These are phyloP conservation scores for Pichia kluyveri DNA, from an alignment of 805 yeast species.

Conservation along the genomic window DNA sequence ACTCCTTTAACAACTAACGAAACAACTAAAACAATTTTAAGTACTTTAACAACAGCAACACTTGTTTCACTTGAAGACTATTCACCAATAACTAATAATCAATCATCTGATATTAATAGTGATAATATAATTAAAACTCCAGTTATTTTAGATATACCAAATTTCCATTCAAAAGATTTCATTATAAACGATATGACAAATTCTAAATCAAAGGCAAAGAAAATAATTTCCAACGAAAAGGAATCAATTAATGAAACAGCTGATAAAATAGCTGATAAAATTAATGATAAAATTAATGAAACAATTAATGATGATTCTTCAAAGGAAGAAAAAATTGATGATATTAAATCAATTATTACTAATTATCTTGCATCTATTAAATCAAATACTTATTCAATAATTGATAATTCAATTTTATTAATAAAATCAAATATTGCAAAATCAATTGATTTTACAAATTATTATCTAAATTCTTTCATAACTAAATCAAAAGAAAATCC, in stretches of 20 bases:
- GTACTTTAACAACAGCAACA: background rate
- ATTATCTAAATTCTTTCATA: background rate
- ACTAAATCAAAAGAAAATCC: constrained; percentile 3
- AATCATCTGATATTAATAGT: background rate
- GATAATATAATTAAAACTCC: background rate
- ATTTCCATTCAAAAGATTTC: background rate
- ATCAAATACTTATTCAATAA: background rate
- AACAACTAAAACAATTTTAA: constrained; percentile 2
- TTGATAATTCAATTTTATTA: background rate
- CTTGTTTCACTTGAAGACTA: background rate
- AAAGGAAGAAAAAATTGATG: background rate
- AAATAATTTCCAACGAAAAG: too few species aligned
- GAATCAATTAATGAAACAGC: too few species aligned
- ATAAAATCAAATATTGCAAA: background rate
- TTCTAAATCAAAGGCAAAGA: too few species aligned
- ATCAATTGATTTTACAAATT: background rate
- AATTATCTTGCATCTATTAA: background rate
- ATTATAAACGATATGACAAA: background rate
- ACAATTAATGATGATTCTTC: background rate
- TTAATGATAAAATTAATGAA: too few species aligned
- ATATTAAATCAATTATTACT: background rate
- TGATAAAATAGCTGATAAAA: too few species aligned
- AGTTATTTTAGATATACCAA: constrained; percentile 2
- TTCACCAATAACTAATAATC: background rate
- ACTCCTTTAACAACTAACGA: constrained; percentile 1